Percentiles rank a stretch among this genome's conserved stretches.
Evolutionary conservation across 305 asterid species (phyloP).

Genomic region (Withania somnifera): DNA sequence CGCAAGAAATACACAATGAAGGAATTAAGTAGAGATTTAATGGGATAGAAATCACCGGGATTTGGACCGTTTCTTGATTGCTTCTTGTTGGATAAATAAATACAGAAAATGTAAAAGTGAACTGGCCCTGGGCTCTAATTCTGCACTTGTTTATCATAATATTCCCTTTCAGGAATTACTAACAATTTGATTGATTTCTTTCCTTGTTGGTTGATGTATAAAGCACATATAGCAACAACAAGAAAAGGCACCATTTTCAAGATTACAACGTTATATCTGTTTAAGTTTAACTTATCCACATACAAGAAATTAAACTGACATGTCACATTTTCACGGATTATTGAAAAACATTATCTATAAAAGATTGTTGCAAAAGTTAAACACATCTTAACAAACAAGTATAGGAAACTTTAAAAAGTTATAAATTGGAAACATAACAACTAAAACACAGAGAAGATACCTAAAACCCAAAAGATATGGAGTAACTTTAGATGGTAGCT

Average conservation of each 20-base stretch:
- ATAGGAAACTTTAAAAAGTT: not conserved
- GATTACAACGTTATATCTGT: not conserved
- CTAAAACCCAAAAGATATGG: not conserved
- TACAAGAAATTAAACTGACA: not conserved
- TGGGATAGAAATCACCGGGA: no score
- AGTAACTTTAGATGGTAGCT: not conserved
- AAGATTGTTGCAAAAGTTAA: not conserved
- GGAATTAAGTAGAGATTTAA: no score
- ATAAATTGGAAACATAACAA: not conserved
- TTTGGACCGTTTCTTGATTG: no score
- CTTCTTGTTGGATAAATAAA: no score
- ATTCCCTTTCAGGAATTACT: not conserved
- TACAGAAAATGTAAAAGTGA: not conserved
- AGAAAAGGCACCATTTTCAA: not conserved
- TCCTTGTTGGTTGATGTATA: not conserved
- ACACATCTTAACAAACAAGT: not conserved
- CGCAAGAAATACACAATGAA: no score
- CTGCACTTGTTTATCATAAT: not conserved
- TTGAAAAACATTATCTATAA: no score
- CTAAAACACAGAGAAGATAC: not conserved
- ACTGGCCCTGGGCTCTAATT: not conserved
- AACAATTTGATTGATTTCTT: not conserved
- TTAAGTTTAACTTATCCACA: not conserved
- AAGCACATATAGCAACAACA: not conserved
- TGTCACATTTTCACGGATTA: not conserved